A percentile compares a stretch with the other conserved stretches of the same genome.
These are phyloP conservation scores for Biscogniauxia marginata DNA, from an alignment of 2,329 filamentous ascomycete genomes.

Conservation along the genomic window DNA sequence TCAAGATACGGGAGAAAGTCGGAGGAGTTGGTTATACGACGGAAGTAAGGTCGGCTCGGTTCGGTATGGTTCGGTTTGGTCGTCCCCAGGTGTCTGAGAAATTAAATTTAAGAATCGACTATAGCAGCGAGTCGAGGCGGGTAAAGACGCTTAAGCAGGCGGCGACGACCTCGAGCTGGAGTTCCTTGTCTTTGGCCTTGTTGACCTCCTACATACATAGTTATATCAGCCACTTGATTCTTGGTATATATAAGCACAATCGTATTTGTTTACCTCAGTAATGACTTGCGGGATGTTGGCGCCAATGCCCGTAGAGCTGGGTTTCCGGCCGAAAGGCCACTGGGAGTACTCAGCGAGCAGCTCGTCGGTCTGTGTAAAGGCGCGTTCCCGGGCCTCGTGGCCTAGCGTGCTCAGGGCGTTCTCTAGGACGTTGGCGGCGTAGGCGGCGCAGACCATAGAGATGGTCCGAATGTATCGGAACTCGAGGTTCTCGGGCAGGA, in stretches of 20 bases:
- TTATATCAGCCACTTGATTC: constrained; percentile 6
- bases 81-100: not conserved
- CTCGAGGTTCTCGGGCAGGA: constrained; percentile 90
- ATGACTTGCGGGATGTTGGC: constrained; percentile 89
- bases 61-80: constrained; percentile 6
- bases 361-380: constrained; percentile 96
- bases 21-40: not conserved
- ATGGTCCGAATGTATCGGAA: constrained; percentile 91
- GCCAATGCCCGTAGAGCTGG: constrained; percentile 76
- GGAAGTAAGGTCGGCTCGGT: not conserved
- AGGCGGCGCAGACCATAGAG: constrained; percentile 95
- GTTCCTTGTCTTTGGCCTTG: constrained; percentile 85
- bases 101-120: constrained; percentile 30
- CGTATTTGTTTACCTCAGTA: constrained; percentile 57
- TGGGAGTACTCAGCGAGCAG: constrained; percentile 94
- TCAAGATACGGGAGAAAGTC: not conserved
- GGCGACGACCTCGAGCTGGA: constrained; percentile 95
- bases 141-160: constrained; percentile 98
- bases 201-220: constrained; percentile 64
- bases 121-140: constrained; percentile 92
- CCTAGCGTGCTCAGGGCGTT: constrained; percentile 93
- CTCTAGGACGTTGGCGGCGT: constrained; percentile 96
- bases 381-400: constrained; percentile 89
- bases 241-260: not conserved
- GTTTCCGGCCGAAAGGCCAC: constrained; percentile 90